Evolutionary conservation across 768 basidiomycete genomes (phyloP), one percentile per base, ranked within the genome.

Genomic region (Hygrocybe coccinea): DNA sequence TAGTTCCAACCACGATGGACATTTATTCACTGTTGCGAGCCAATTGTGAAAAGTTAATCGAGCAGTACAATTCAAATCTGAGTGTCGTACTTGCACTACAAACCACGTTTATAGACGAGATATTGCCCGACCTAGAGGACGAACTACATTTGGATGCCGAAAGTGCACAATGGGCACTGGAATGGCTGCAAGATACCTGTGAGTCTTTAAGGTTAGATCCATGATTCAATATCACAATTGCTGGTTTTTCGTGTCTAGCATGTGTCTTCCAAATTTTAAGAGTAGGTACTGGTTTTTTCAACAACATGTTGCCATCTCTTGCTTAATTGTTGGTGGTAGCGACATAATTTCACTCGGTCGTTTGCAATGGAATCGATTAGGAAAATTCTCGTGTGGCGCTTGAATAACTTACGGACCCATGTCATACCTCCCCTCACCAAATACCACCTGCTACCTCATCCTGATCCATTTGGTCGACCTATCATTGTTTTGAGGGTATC

Each of bases 121-220:
- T 88, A 48, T 67, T 88, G 54, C 84, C 85, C 56, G 79, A 79
- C 50, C 69, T 87, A 53, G 69, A 69, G 21, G 78, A 82, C 62
- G 86, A 88, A 64, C 75, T 85, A 25, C 72, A 73, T 37, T 75
- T 86, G 45, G 67, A 72, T 57, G 69, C 71, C 49, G 71, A 73
- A 14, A 76, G 77, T 56, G 68, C 71, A 55, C 70, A 74, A 58
- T 81, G 80, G 79, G 79, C 81, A 24, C 73, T 67, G 36, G 77
- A 80, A 65, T 90, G 85, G 86, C 68, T 88, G 33, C 70, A 74
- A 29, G 87, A 90, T 73, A 79, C 77, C 45, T 72, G 87, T 88
- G 74, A 64, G 81, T 74, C 19, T 8, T 3, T 6, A 12, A 51
- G 2, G 17, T 41, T 37, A 62, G 47, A 54, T n/a, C n/a, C 25